Evolutionary conservation across 1,284 basidiomycete species (phyloP), one percentile per base, ranked within the genome.

Genomic region (Erythrobasidium hasegawianum): DNA sequence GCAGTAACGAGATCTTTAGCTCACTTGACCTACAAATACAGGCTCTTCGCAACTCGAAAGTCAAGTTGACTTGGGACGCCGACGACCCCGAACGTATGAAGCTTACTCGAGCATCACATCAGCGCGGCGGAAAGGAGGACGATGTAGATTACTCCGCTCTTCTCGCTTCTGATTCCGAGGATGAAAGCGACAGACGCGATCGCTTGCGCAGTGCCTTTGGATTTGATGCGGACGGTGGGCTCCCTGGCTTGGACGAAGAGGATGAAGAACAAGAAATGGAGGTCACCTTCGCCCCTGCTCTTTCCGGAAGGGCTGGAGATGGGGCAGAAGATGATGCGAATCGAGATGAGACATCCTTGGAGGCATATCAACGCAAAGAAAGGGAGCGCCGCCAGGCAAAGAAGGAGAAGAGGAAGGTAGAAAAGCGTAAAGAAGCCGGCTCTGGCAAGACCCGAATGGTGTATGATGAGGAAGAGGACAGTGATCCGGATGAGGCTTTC

Each of bases 1-100:
- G n/a, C n/a, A n/a, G n/a, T n/a, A n/a, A n/a, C n/a, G n/a, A n/a
- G n/a, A 13, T 24, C 10, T 43, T 1, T 38, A 24, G 10, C 10
- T 47, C 11, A 2, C 18, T n/a, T 33, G 26, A 29, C 29, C 39
- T 41, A 18, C 24, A 2, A 27, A 4, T 52, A 1, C 71, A 95
- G 90, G 94, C 94, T 7, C 84, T 99, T n/a, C 87, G 96, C 8
- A 94, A 98, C 77, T 98, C 96, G 13, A 94, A 92, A 80, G 95
- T 98, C 71, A 95, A 90, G 75, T 82, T 98, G 26, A 97, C 95
- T 9, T 99, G 96, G 96, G 96, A 98, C 75, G 90, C 94, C 70
- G 96, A 98, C 77, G 95, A 98, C 74, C 87, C 90, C 1, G 89
- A 95, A 75, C 87, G 96, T 18, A 39, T 59, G 9, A 86, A 86